Evolutionary conservation across 495 filamentous ascomycete genomes (phyloP), one percentile per base, ranked within the genome.

Genomic region (Hyaloscypha bicolor): DNA sequence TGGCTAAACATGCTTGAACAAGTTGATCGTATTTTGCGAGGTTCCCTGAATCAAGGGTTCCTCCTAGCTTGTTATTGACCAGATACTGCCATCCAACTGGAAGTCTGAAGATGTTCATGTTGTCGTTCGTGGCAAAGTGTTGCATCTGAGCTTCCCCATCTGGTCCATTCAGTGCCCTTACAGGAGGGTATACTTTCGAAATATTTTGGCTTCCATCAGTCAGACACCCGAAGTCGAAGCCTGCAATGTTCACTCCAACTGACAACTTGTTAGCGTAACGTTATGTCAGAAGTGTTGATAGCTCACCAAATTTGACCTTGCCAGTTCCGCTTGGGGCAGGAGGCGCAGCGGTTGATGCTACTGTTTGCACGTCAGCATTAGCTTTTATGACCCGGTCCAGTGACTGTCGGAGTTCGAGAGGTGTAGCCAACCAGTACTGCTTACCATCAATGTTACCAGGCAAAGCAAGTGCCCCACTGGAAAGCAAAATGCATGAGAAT

Each of bases 31-130:
- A 90, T 39, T 79, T 76, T n/a, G 70, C 81, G 12, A 84, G 70
- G 72, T 86, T 83, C 9, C 71, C 73, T 0, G 76, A 29, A 67
- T 87, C 78, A 0, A 87, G 75, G 5, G 76, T 73, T 16, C 80
- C 83, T 2, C 83, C 84, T 9, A 84, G 71, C 42, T 81, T 69
- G 59, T 77, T 76, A 57, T 83, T 81, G 62, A 86, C 77, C 2
- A 88, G 80, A 63, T 78, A 88, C 72, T 88, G 85, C 71, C 71
- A 73, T 14, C 83, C 83, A 82, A 66, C 81, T 78, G 55, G 85
- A 5, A 88, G 76, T 22, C 86, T 81, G 76, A 87, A 87, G 62
- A 83, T 80, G 66, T 86, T 87, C 69, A 87, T 76, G 55, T 78
- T 73, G 59, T 83, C 78, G 51, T 82, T 75, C 16, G 77, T 81